Percentiles rank a stretch among this genome's conserved stretches.
These are phyloP conservation scores for Diaporthe sp. DNA, from an alignment of 2,329 filamentous ascomycete genomes.

Conservation along the genomic window DNA sequence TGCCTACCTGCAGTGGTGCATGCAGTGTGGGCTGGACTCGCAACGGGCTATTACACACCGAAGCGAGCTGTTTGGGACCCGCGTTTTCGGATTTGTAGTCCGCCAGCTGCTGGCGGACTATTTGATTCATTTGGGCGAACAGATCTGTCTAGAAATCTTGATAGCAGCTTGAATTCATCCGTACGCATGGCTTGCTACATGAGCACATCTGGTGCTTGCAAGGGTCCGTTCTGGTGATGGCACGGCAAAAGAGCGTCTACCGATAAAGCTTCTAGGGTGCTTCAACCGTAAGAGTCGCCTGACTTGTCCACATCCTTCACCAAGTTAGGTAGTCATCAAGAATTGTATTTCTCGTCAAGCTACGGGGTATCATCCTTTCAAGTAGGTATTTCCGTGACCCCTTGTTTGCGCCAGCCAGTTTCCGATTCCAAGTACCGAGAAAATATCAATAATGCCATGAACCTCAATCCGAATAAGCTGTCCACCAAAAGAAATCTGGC, in stretches of 20 bases:
- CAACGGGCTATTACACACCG: neutral
- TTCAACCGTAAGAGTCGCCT: neutral
- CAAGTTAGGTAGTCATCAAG: neutral
- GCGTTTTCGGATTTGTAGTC: neutral
- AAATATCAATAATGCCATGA: neutral
- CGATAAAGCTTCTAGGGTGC: neutral
- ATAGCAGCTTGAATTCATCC: neutral
- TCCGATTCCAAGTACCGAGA: neutral
- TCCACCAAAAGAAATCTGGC: neutral
- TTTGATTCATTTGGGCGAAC: too few species aligned
- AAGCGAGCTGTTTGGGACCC: neutral
- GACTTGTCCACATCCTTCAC: neutral
- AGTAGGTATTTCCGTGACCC: neutral
- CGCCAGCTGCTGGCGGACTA: neutral
- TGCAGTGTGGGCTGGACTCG: neutral
- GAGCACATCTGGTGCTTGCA: neutral
- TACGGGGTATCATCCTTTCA: constrained; percentile 30
- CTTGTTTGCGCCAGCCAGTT: constrained; percentile 23
- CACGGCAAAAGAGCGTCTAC: neutral
- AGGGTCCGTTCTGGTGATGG: neutral
- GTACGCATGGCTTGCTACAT: neutral
- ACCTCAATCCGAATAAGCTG: neutral
- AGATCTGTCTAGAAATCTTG: neutral
- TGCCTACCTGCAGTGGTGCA: neutral
- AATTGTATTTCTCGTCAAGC: constrained; percentile 14